Base-by-base conservation (phyloP, 2,329 filamentous ascomycete genomes). In the Neofusicoccum sp. region DNA sequence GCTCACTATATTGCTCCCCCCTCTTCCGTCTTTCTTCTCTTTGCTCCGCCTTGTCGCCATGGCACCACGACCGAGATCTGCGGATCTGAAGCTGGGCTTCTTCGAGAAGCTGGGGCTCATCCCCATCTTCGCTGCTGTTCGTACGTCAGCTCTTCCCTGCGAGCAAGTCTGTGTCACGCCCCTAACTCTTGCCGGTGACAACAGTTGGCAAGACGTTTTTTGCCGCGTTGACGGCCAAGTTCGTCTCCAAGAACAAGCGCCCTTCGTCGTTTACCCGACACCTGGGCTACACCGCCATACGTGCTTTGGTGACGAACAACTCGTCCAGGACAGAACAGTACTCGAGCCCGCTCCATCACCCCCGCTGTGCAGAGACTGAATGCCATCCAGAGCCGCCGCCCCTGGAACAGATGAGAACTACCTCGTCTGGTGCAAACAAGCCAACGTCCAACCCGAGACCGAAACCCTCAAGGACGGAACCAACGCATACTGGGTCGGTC, bases 381-480 rank as follows among this genome's bases (percentile, higher is more conserved):
- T 52, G 34, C 49, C 1, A 4, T 12, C 2, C 41, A 62, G 60
- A 48, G 39, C 29, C n/a, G 8, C 34, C 11, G 39, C 49, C 1
- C 48, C 48, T 4, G 60, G 49, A 14, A 54, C 60, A 0, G 60
- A 56, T 7, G 60, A 62, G 33, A 29, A 36, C 8, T 62, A 62
- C 49, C 41, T 37, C n/a, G 33, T 41, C 4, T 62, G 43, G 37
- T 62, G 60, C 41, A 52, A 54, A 6, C 48, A 45, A 6, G 22
- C 11, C 48, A 56, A 56, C 43, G 39, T 45, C 48, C 48, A 54
- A 16, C 49, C 48, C 28, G 48, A 14, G 3, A 54, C 43, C 39
- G 60, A 62, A 16, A 62, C 34, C 22, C 60, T 62, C 39, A 50
- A 54, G 11, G 60, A 62, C 22, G 60, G 60, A n/a, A 62, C 60